Evolutionary conservation across 495 filamentous ascomycete genomes (phyloP), one percentile per base, ranked within the genome.

Genomic region (Hypoxylon crocopeplum): DNA sequence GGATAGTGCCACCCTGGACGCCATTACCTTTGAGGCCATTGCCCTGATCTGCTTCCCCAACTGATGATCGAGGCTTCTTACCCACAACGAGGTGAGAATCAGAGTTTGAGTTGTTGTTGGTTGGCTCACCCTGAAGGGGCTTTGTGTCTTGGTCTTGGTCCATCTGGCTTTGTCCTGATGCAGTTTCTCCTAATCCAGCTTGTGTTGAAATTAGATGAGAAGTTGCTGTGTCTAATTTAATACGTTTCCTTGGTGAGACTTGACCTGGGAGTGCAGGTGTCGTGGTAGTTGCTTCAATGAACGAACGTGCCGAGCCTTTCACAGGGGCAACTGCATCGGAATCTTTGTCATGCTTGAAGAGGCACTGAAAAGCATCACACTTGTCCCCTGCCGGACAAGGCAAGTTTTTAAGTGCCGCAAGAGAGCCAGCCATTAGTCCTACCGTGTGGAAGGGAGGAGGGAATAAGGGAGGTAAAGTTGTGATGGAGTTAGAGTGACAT

Each of bases 341-440:
- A 48, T 68, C 61, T 33, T 76, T 77, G 21, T 56, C 54, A 46
- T 81, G 78, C 21, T 73, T 68, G 36, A 72, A 79, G 11, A 70
- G 68, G 59, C 78, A 81, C 10, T 66, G 52, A 24, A 74, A 64
- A 11, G 70, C 67, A 16, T 59, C 69, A 59, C 78, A 81, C 3
- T 41, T 53, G 56, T 84, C 73, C 12, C 82, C 79, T 41, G 82
- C 71, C 0, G 89, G 88, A 68, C 90, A 93, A 22, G 79, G 73
- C 21, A 91, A 76, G 21, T 76, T 76, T 60, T 81, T 85, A 71
- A 92, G 88, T 24, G 86, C 73, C 3, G 84, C 84, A 10, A 88
- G 76, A 5, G 87, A 74, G 11, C 81, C 73, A 62, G 90, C 89
- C 89, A 92, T 92, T 5, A 59, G n/a, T n/a, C n/a, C n/a, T n/a